Base-by-base conservation (phyloP, 2,329 filamentous ascomycete species). In the Coniochaeta prunicola region DNA sequence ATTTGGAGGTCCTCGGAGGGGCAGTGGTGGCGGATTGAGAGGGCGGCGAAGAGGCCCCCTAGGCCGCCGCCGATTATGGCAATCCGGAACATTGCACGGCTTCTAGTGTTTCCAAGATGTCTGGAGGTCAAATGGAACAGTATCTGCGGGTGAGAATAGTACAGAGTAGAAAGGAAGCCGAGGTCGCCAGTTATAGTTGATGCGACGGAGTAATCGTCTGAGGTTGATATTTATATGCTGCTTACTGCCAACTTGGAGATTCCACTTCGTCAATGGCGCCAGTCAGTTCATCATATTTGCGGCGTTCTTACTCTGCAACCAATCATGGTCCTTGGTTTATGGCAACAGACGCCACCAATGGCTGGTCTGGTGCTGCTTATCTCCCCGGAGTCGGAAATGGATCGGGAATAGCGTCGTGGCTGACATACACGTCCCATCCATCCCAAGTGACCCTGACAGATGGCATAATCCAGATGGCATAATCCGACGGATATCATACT, bases 1-100 rank as follows among this genome's bases (percentile, higher is more conserved):
- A 55, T 55, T 24, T 34, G 53, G 24, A 55, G 34, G 53, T 55
- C 53, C 12, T 36, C 30, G 4, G 53, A 33, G 9, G 53, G 36
- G 53, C 53, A 55, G 53, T 55, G 53, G 33, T 55, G 53, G n/a
- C 21, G 53, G n/a, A 55, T 55, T 17, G 53, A 55, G 30, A 55
- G 53, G 24, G 53, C 53, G 2, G 53, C 53, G 24, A 55, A 55
- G 8, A 55, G 53, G 19, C 53, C 53, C 17, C 53, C 53, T 21
- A 55, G 13, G 12, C 53, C 53, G 1, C 53, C 53, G 28, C 53
- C 53, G 30, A 55, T 55, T 21, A 55, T 34, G 21, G 53, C 53
- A 9, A 55, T 36, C 21, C 30, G 28, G 17, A 55, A 55, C 53
- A 55, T 55, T 21, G 40, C 40, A 13, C 40, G 4, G 40, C 19